Base-by-base conservation (phyloP, 768 basidiomycete species). In the Suillus americanus region DNA sequence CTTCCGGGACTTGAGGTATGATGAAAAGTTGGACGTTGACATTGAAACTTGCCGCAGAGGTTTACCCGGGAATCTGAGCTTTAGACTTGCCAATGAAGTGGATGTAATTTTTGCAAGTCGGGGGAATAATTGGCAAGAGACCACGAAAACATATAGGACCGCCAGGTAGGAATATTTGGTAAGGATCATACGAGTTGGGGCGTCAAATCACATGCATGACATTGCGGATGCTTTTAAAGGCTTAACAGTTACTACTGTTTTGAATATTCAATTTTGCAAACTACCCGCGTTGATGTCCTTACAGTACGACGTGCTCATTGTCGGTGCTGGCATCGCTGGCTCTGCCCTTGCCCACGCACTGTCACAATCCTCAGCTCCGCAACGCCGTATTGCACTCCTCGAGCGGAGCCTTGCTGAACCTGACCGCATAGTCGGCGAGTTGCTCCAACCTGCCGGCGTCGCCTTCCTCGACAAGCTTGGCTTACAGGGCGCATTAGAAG, bases 391-490 rank as follows among this genome's bases (percentile, higher is more conserved):
- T 68, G 90, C 90, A 20, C 79, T 98, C 0, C 81, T 99, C 62
- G 97, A 99, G 77, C 89, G 97, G 13, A 97, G 96, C 16, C 83
- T 99, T 4, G 83, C 90, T 0, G 91, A 94, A 74, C 97, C 97
- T 0, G 95, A 99, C 82, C 86, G 97, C 20, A 99, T 99, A 68
- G 97, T 99, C 40, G 97, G 97, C 30, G 97, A 99, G 75, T 87
- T 99, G 1, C 80, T 99, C 28, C 97, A 99, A 72, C 97, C 97
- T 2, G 95, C 90, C 1, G 97, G 97, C 1, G 88, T 95, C 28
- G 80, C 81, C 14, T 88, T 94, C 1, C 79, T 99, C 53, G 78
- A 85, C 63, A 78, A 84, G 43, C 85, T 99, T n/a, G 96, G 94
- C 0, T 75, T 99, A 68, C 86, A 85, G 56, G 79, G 79, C 8